Evolutionary conservation across 257 asterid species (phyloP), one percentile per base, ranked within the genome.

Genomic region (Solanum okadae): DNA sequence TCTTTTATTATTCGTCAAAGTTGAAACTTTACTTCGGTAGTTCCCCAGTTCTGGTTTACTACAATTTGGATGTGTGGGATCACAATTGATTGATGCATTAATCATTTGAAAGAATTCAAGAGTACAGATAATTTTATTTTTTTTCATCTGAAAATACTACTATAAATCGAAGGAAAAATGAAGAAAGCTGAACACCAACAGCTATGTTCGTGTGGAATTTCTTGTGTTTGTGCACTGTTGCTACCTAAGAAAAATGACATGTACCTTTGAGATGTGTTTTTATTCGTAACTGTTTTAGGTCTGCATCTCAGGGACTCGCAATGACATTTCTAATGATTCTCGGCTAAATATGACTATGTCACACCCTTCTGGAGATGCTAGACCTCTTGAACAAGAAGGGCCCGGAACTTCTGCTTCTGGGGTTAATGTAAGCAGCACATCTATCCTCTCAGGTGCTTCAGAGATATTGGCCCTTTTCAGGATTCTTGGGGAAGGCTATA

Each of bases 401-500:
- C 77, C 90, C 65, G 84, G 90, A 63, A 90, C 89, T 88, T 90
- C 94, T 89, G 92, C 92, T 65, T 88, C 88, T 85, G 91, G 94
- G 76, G 91, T 90, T 89, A 90, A 89, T 79, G 88, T 89, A 85
- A 93, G 93, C 90, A 90, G 91, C 91, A 90, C 96, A 88, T 91
- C 86, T 89, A 87, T 94, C 83, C 79, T 90, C 71, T 94, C 92
- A 87, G 99, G 98, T 79, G 96, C 95, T 87, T 92, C 94, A 27
- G 99, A 96, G 88, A 86, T 95, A 88, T 85, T 97, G 90, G 88
- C 91, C 40, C 98, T 97, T 87, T 91, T 97, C 88, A 93, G 93
- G 94, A 95, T 93, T 92, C 91, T 97, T 88, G 99, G 99, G 59
- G 99, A 97, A 88, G 98, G 99, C 87, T 95, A 93, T 84, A 93